Percentiles rank a stretch among this genome's conserved stretches.
phyloP scores from a whole-genome alignment of 805 yeast genomes.

The Ogataea parapolymorpha region DNA sequence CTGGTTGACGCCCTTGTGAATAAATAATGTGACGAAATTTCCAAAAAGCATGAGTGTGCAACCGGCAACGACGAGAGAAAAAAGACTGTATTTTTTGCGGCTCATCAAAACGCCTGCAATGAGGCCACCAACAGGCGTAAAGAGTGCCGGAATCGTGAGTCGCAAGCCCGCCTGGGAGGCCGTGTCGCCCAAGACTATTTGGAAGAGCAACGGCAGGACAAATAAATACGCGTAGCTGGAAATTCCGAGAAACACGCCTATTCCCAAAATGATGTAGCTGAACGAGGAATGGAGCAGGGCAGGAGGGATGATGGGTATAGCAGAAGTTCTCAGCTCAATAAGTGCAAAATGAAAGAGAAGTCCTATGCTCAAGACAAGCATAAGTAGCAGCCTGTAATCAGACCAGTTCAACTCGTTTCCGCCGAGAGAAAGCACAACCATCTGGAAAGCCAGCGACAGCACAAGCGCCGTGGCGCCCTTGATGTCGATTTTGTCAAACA shows the following conservation, averaged over 20 bases:
- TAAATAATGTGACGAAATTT: conserved; percentile 29
- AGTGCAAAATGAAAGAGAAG: conserved; percentile 3
- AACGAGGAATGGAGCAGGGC: conserved; percentile 24
- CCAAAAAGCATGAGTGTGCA: conserved; percentile 36
- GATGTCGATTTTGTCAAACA: conserved; percentile 11
- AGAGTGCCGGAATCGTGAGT: conserved; percentile 39
- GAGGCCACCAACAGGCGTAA: conserved; percentile 43
- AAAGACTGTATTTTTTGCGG: conserved; percentile 26
- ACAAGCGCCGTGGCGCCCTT: conserved; percentile 14
- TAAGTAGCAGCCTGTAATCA: conserved; percentile 7
- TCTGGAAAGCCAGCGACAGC: conserved; percentile 12
- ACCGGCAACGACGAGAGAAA: conserved; percentile 32
- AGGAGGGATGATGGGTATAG: conserved; percentile 36
- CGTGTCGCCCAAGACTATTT: conserved; percentile 39
- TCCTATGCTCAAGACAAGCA: conserved; percentile 4
- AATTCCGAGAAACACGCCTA: conserved; percentile 37
- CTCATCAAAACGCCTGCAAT: conserved; percentile 39
- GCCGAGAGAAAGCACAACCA: conserved; percentile 14
- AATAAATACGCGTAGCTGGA: conserved; percentile 40
- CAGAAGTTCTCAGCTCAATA: conserved; percentile 11
- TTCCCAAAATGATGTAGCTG: conserved; percentile 27
- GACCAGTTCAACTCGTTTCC: conserved; percentile 16
- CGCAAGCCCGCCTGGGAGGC: conserved; percentile 41
- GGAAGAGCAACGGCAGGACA: conserved; percentile 41
- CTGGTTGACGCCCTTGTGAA: conserved; percentile 22